Conservation (phyloP, 2,329 filamentous ascomycete genomes). For the Ophiostoma montium region DNA sequence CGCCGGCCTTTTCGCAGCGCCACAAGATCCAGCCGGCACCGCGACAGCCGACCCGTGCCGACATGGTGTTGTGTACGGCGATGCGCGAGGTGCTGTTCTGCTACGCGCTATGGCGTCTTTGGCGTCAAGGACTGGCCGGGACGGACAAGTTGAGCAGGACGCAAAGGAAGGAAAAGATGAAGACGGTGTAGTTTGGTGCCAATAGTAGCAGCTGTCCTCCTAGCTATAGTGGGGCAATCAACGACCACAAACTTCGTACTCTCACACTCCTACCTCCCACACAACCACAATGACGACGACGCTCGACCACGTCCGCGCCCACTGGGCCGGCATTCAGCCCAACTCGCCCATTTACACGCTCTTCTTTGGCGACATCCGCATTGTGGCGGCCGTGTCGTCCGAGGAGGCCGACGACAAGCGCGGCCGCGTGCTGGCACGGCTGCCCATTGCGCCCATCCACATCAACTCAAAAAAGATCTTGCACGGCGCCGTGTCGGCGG, state of each 20-base stretch:
- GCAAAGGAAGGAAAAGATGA: not conserved
- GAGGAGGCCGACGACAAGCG: not conserved
- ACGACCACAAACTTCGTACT: not conserved
- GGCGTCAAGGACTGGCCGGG: slow-evolving; percentile 39
- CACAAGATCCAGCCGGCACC: slow-evolving; percentile 41
- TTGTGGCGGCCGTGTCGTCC: slow-evolving; percentile 26
- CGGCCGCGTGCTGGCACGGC: slow-evolving; percentile 33
- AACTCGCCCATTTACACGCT: slow-evolving; percentile 41
- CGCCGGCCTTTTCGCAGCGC: slow-evolving; percentile 32
- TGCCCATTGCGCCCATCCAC: slow-evolving; percentile 39
- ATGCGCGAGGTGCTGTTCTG: slow-evolving; percentile 40
- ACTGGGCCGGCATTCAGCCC: slow-evolving; percentile 24
- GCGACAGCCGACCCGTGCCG: slow-evolving; percentile 30
- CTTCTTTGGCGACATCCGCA: slow-evolving; percentile 31
- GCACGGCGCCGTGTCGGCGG: slow-evolving; percentile 58
- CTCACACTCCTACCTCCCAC: too few species aligned
- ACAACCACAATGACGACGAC: not conserved
- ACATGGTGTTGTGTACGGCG: slow-evolving; percentile 28
- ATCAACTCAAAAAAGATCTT: slow-evolving; percentile 54
- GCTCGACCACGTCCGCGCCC: slow-evolving; percentile 17
- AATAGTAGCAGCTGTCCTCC: too few species aligned
- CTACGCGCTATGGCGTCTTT: slow-evolving; percentile 38
- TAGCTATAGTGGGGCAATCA: too few species aligned
- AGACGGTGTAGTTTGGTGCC: not conserved
- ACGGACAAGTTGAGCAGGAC: slow-evolving; percentile 20